phyloP scores from a whole-genome alignment of 2,329 filamentous ascomycete genomes.

The Alternaria brassicicola region DNA sequence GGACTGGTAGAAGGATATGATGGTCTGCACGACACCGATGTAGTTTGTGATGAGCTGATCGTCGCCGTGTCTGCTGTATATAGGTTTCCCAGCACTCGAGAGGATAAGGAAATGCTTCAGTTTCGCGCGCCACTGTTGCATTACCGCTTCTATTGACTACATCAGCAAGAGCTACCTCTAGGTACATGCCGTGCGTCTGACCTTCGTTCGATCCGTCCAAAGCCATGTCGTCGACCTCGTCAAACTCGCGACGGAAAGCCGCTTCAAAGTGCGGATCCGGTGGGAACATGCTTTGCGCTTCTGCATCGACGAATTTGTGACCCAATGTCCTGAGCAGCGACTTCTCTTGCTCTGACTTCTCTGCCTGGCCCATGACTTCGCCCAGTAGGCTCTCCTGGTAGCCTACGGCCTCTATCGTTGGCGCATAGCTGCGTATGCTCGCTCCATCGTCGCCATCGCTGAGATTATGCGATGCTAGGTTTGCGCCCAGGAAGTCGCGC shows the following conservation, averaged over 20 bases:
- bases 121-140: slow-evolving; percentile 85
- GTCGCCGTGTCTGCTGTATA: slow-evolving; percentile 94
- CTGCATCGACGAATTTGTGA: slow-evolving; percentile 58
- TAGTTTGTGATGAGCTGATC: slow-evolving; percentile 88
- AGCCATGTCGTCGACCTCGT: slow-evolving; percentile 68
- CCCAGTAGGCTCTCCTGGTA: slow-evolving; percentile 84
- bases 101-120: slow-evolving; percentile 97
- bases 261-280: slow-evolving; percentile 60
- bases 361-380: slow-evolving; percentile 68
- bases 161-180: slow-evolving; percentile 36
- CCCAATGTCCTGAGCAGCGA: slow-evolving; percentile 72
- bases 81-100: slow-evolving; percentile 94
- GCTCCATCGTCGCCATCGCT: slow-evolving; percentile 68
- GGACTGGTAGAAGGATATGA: slow-evolving; percentile 94
- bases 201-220: slow-evolving; percentile 63
- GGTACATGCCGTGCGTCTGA: slow-evolving; percentile 52
- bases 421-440: slow-evolving; percentile 70
- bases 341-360: slow-evolving; percentile 66
- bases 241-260: slow-evolving; percentile 79
- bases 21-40: slow-evolving; percentile 93
- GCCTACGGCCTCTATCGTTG: slow-evolving; percentile 65
- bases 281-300: slow-evolving; percentile 62
- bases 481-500: slow-evolving; percentile 48
- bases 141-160: slow-evolving; percentile 52
- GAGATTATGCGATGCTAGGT: slow-evolving; percentile 50